Base-by-base conservation (phyloP, 1,284 basidiomycete species). In the Gomphus bonarii region DNA sequence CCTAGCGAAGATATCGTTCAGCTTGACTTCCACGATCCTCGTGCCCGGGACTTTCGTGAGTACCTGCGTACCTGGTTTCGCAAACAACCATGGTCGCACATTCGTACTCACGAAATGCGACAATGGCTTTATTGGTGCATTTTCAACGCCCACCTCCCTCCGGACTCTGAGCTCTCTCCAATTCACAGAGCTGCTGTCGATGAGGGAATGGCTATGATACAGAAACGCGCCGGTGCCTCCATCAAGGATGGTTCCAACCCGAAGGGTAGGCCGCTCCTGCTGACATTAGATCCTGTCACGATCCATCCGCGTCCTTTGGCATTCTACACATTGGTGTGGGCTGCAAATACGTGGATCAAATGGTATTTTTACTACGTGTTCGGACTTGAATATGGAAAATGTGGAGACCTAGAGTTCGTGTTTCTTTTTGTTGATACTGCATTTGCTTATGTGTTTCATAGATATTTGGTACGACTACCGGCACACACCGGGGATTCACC, bases 61-160 rank as follows among this genome's bases (percentile, higher is more conserved):
- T 74, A 74, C 61, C 71, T 90, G 50, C 75, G 85, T 62, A 83
- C 80, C 58, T 83, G 82, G 75, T 91, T 94, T 69, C 71, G 79
- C 62, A 81, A 83, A 63, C 79, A 75, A 10, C 79, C 83, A 1
- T 93, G 88, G 88, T 84, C 85, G 0, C 73, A 77, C 10, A 79
- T 95, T 56, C 79, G 74, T 48, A 74, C 73, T 18, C 73, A 81
- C 43, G 82, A 92, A 65, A 73, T 92, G 58, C 75, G 76, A 46
- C 73, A 80, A 58, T 95, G 91, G 89, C 71, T 95, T 28, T 84
- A 90, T 58, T 95, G 92, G 92, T 78, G 81, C 12, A 83, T 88
- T 63, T 94, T 85, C 70, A 85, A 85, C 62, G 72, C 78, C 2
- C 73, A 79, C 22, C 73, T 88, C 46, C 79, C 81, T 18, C 66